phyloP scores from a whole-genome alignment of 2,329 filamentous ascomycete genomes.

The Cladosporium sp. region DNA sequence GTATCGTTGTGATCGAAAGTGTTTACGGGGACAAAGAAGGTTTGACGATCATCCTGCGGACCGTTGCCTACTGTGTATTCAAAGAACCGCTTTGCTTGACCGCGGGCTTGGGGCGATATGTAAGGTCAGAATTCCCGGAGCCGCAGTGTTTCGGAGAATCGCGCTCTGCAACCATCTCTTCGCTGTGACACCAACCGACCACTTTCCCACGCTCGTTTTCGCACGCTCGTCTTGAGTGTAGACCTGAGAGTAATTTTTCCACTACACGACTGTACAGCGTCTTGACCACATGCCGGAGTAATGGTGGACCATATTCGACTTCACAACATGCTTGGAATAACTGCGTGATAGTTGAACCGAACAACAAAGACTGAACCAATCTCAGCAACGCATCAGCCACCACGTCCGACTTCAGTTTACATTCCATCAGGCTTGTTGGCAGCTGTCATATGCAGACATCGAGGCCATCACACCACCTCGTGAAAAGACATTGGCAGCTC shows the following conservation, averaged over 20 bases:
- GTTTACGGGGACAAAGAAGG: constrained; percentile 11
- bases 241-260: constrained; percentile 3
- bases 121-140: constrained; percentile 13
- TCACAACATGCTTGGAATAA: constrained; percentile 1
- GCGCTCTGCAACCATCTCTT: constrained; percentile 11
- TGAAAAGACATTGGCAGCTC: no score
- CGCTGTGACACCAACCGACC: constrained; percentile 11
- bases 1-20: neutral
- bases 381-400: no score
- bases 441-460: no score
- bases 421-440: no score
- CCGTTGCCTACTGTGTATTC: constrained; percentile 11
- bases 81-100: constrained; percentile 4
- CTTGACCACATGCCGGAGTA: neutral
- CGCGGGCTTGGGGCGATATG: constrained; percentile 11
- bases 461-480: no score
- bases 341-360: neutral
- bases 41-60: constrained; percentile 12
- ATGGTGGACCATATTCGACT: neutral
- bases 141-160: constrained; percentile 13
- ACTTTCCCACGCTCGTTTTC: constrained; percentile 9
- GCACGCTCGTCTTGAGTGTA: constrained; percentile 1
- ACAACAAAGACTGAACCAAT: neutral
- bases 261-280: neutral
- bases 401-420: no score